A percentile compares a stretch with the other conserved stretches of the same genome.
These are phyloP conservation scores for Poteriospumella lacustris DNA, from an alignment of 108 stramenopile species.

Conservation along the genomic window DNA sequence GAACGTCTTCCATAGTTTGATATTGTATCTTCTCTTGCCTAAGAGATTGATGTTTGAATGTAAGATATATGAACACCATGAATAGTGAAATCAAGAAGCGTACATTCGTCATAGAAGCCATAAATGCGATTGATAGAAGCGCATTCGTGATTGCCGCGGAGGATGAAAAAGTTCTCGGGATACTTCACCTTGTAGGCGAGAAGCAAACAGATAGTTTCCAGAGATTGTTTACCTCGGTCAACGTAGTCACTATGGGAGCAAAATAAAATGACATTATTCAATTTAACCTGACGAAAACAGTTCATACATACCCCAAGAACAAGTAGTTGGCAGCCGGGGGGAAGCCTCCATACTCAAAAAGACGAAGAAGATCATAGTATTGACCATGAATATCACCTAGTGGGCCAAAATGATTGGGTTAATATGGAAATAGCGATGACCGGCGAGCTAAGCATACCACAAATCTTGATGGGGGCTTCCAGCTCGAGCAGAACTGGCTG, in stretches of 20 bases:
- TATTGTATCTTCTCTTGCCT: conserved; percentile 77
- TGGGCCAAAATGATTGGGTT: not conserved
- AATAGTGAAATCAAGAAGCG: conserved; percentile 34
- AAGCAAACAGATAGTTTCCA: conserved; percentile 88
- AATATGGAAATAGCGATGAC: not conserved
- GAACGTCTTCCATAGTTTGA: conserved; percentile 99
- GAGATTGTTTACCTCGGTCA: conserved; percentile 90
- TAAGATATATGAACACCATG: not conserved
- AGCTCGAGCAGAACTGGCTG: conserved; percentile 97
- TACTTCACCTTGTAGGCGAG: conserved; percentile 99
- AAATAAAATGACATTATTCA: not conserved
- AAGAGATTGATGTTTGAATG: not conserved
- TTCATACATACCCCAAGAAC: conserved; percentile 67
- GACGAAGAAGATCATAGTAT: conserved; percentile 91
- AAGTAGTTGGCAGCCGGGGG: conserved; percentile 97
- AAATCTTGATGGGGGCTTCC: conserved; percentile 97
- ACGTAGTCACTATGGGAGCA: conserved; percentile 74
- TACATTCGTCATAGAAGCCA: conserved; percentile 99
- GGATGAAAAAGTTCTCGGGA: conserved; percentile 96
- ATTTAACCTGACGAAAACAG: not conserved
- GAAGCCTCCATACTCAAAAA: conserved; percentile 96
- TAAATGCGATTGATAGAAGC: conserved; percentile 98
- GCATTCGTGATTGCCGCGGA: conserved; percentile 99
- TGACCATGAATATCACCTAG: conserved; percentile 89
- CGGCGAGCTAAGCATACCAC: conserved; percentile 46